A percentile compares a stretch with the other conserved stretches of the same genome.
These are phyloP conservation scores for Cercophora scortea DNA, from an alignment of 495 filamentous ascomycete genomes.

Conservation along the genomic window DNA sequence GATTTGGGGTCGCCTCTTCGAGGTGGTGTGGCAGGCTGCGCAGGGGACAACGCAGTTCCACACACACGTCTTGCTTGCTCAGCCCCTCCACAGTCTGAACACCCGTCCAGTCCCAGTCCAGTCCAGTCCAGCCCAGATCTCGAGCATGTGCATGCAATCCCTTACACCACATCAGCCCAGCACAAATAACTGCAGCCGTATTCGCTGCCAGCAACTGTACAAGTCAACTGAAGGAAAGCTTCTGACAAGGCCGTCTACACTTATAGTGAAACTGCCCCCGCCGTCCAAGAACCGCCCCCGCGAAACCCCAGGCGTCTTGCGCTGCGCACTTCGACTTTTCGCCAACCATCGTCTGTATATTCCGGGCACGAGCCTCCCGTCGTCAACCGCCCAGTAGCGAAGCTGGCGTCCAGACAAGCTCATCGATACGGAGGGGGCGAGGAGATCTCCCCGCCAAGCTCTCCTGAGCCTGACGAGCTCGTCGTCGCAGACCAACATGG, in stretches of 20 bases:
- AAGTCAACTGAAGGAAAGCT: conserved; percentile 2
- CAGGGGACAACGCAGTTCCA: no score
- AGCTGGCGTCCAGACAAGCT: conserved; percentile 23
- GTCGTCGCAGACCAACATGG: conserved; percentile 13
- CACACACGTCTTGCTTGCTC: no score
- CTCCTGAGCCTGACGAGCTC: conserved; percentile 27
- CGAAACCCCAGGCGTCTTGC: conserved; percentile 24
- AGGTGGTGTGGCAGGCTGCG: no score
- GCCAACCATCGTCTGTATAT: conserved; percentile 34
- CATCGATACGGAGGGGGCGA: conserved; percentile 25
- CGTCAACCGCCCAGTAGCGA: conserved; percentile 6
- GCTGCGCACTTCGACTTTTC: conserved; percentile 24
- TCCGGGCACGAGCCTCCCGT: conserved; percentile 16
- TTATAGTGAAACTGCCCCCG: conserved; percentile 22
- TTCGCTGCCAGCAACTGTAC: not conserved
- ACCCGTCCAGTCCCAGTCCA: no score
- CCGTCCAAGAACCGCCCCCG: conserved; percentile 24
- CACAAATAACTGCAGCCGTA: not conserved
- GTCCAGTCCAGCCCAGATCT: no score
- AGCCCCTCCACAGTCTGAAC: no score
- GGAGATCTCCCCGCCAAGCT: conserved; percentile 42
- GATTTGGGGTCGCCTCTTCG: no score
- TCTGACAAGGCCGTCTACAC: not conserved
- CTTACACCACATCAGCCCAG: not conserved
- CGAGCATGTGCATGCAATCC: no score